Conservation (phyloP, 2,329 filamentous ascomycete genomes). For the Penicillium corylophilum region DNA sequence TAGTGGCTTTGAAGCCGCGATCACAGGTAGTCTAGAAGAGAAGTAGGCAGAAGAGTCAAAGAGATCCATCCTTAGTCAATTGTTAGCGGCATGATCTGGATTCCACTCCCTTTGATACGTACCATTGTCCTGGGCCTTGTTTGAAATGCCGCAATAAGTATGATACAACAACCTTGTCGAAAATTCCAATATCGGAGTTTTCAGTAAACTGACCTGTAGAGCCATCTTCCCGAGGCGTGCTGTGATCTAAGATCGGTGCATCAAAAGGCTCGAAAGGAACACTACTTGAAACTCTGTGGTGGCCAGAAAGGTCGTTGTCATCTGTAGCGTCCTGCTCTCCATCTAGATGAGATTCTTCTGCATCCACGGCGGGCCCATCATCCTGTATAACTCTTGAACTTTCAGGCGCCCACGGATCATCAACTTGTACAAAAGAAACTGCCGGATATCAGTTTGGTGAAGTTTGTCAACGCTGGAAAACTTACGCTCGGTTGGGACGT, state of each 20-base stretch:
- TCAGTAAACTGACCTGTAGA: neutral
- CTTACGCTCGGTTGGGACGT: neutral
- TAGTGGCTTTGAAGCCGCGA: slow-evolving; percentile 17
- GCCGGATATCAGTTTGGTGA: neutral
- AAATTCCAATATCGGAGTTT: neutral
- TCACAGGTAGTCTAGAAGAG: neutral
- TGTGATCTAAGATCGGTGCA: neutral
- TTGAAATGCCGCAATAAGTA: neutral
- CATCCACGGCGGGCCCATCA: too few relatives aligned
- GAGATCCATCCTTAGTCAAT: neutral
- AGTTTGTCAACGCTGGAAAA: neutral
- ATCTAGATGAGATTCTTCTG: neutral
- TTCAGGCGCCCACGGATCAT: neutral
- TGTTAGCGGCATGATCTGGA: neutral
- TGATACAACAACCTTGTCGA: neutral
- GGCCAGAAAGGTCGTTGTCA: neutral
- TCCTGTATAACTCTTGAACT: neutral
- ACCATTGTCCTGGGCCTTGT: neutral
- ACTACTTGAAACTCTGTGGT: neutral
- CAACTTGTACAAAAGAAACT: neutral
- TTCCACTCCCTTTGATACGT: neutral
- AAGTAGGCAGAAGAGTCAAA: neutral
- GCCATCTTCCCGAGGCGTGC: neutral
- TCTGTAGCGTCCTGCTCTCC: neutral
- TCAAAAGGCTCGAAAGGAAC: neutral